Conservation (phyloP, 2,329 filamentous ascomycete species). For the Colletotrichum somersetense region DNA sequence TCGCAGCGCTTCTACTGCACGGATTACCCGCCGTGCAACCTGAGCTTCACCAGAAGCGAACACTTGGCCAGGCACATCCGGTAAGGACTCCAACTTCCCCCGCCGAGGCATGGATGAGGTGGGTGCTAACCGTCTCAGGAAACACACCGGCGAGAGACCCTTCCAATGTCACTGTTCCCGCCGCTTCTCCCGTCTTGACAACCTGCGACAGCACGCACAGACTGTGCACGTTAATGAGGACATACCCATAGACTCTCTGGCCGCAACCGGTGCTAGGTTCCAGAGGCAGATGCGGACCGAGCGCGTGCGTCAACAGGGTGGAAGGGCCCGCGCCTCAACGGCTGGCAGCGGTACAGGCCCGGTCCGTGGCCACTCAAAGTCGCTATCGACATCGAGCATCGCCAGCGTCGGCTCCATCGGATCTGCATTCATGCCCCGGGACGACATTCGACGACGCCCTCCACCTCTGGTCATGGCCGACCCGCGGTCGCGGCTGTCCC, state of each 20-base stretch:
- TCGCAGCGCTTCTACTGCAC: slow-evolving; percentile 96
- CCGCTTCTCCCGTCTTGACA: slow-evolving; percentile 93
- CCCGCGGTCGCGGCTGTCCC: slow-evolving; percentile 72
- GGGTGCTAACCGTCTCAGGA: slow-evolving; percentile 64
- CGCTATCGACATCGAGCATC: slow-evolving; percentile 88
- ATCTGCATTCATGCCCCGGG: slow-evolving; percentile 75
- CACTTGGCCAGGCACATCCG: slow-evolving; percentile 95
- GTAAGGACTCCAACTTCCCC: slow-evolving; percentile 57
- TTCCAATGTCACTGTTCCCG: slow-evolving; percentile 97
- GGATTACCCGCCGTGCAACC: slow-evolving; percentile 90
- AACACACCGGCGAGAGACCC: slow-evolving; percentile 96
- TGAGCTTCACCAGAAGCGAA: slow-evolving; percentile 96
- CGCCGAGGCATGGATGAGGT: neutral
- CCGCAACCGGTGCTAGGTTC: slow-evolving; percentile 91
- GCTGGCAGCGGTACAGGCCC: slow-evolving; percentile 79
- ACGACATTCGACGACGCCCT: slow-evolving; percentile 79
- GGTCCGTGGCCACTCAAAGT: slow-evolving; percentile 85
- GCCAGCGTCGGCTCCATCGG: slow-evolving; percentile 75
- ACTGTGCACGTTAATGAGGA: slow-evolving; percentile 98
- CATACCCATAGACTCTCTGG: slow-evolving; percentile 92
- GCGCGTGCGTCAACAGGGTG: slow-evolving; percentile 79
- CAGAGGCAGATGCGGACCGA: slow-evolving; percentile 93
- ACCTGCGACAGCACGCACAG: slow-evolving; percentile 95
- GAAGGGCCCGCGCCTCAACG: slow-evolving; percentile 82
- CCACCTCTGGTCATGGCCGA: slow-evolving; percentile 89